These are phyloP conservation scores for Mucor saturninus DNA, from an alignment of 371 early-diverging fungal species.

Conservation along the genomic window DNA sequence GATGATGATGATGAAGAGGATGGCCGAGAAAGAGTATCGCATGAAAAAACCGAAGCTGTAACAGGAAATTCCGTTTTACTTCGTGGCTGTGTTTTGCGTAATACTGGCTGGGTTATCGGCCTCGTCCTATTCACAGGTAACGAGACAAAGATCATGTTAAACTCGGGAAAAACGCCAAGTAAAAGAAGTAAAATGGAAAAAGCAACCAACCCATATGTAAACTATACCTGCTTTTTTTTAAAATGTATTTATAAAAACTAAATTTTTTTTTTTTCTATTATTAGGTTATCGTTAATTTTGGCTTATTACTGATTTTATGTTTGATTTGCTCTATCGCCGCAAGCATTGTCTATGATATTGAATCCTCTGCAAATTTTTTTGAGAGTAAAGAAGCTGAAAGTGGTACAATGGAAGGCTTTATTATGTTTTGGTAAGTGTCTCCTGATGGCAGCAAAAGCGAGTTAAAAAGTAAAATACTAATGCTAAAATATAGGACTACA, in stretches of 20 bases:
- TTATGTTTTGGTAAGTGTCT: constrained; percentile 51
- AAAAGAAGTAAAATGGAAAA: constrained; percentile 96
- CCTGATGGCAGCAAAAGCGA: too few relatives aligned
- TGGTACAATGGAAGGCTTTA: constrained; percentile 53
- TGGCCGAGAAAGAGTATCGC: constrained; percentile 36
- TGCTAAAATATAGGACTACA: constrained; percentile 35
- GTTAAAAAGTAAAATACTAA: not conserved
- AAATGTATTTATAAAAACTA: not conserved
- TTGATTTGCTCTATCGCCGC: constrained; percentile 72
- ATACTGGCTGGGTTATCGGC: constrained; percentile 89
- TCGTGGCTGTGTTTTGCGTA: constrained; percentile 91
- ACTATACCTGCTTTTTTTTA: not conserved
- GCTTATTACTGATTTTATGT: constrained; percentile 58
- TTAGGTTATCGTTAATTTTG: constrained; percentile 56
- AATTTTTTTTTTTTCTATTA: not conserved
- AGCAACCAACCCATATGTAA: constrained; percentile 91
- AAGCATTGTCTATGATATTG: constrained; percentile 45
- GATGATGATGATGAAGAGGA: constrained; percentile 28
- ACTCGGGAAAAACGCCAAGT: constrained; percentile 90
- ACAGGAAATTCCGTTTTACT: constrained; percentile 85
- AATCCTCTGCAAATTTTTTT: constrained; percentile 39
- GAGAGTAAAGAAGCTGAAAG: constrained; percentile 47
- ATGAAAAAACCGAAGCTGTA: constrained; percentile 71
- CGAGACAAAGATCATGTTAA: constrained; percentile 91
- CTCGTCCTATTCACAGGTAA: constrained; percentile 86